Base-by-base conservation (phyloP, 1,284 basidiomycete species). In the Pascua guehoae region DNA sequence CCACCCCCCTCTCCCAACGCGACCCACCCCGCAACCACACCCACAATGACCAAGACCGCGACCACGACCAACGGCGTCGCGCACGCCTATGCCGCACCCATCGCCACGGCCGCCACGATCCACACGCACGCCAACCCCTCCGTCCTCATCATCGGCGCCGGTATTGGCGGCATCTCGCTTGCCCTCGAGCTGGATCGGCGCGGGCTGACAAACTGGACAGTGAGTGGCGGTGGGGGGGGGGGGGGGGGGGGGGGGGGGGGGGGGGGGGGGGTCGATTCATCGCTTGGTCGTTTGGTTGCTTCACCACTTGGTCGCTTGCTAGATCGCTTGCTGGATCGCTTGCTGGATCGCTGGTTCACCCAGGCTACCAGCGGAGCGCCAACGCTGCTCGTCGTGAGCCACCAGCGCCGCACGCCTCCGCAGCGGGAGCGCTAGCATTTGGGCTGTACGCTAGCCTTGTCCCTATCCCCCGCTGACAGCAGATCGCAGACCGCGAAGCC, bases 131-230 rank as follows among this genome's bases (percentile, higher is more conserved):
- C 40, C 14, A 53, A 47, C 17, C 55, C 55, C n/a, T 52, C 50
- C 5, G 47, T 57, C 17, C 46, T 57, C 45, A 57, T 57, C 41
- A 51, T 57, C 18, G 55, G 55, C 41, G 47, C 41, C n/a, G 54
- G 59, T 4, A 61, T 61, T 38, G 59, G 55, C 16, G 59, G 55
- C 14, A 57, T 61, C 56, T 49, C 49, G 32, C 41, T 61, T 17
- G 59, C 52, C 12, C 52, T 61, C 37, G 59, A 61, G 18, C 56
- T 61, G 37, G 59, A 61, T 36, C 41, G 46, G 40, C 40, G 39
- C 32, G 52, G 52, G 7, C 37, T 61, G 39, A 54, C 59, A 15
- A 61, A 61, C 59, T 61, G 59, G 59, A 44, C 50, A 17, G 57
- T 58, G 39, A 9, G 56, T 45, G n/a, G 4, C 32, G 18, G 17